A percentile compares a stretch with the other conserved stretches of the same genome.
Conservation (phyloP, 371 early-diverging fungal species). For the Lichtheimia ramosa region DNA sequence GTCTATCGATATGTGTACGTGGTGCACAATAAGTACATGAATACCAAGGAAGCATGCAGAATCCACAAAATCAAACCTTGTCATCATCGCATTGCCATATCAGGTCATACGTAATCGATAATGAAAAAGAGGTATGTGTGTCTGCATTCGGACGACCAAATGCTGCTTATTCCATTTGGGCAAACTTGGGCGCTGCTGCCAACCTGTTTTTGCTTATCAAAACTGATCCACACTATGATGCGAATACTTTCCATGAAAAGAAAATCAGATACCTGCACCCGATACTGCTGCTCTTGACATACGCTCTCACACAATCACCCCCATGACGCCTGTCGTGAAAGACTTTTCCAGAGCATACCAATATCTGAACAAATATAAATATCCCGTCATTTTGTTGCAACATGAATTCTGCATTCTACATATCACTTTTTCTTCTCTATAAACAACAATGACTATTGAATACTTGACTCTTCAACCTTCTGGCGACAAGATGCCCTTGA, state of each 20-base stretch:
- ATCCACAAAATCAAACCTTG: constrained; percentile 4
- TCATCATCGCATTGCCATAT: constrained; percentile 1
- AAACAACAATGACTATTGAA: constrained; percentile 23
- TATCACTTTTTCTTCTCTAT: not conserved
- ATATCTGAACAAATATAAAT: not conserved
- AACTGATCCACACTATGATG: constrained; percentile 10
- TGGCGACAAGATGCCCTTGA: constrained; percentile 22
- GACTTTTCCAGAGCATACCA: not conserved
- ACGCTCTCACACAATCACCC: not conserved
- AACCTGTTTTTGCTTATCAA: constrained; percentile 5
- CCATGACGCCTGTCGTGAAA: constrained; percentile 9
- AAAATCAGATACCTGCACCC: constrained; percentile 6
- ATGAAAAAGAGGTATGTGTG: not conserved
- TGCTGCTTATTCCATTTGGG: no score
- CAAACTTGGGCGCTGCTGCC: no score
- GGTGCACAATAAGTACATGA: no score
- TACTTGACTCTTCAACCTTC: constrained; percentile 23
- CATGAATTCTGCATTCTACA: not conserved
- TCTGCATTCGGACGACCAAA: no score
- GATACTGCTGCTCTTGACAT: not conserved
- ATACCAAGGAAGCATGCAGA: not conserved
- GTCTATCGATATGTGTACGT: no score
- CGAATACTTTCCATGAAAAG: constrained; percentile 10
- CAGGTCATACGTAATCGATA: not conserved
- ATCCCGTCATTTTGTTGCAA: not conserved